Evolutionary conservation across 805 yeast genomes (phyloP).

Genomic region (Babjeviella inositovora): DNA sequence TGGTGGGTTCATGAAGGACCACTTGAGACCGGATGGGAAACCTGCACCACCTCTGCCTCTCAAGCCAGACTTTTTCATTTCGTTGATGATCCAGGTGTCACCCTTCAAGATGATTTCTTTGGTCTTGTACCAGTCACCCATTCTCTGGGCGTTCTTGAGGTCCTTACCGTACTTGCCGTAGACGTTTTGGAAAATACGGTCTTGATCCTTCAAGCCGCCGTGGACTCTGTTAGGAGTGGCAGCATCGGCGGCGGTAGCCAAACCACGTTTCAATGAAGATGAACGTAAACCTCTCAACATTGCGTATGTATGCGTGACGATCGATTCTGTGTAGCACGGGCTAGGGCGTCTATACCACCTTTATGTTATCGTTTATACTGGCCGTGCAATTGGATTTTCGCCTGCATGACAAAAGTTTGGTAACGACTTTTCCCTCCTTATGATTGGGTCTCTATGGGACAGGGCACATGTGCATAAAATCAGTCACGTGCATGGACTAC

Average conservation of each 20-base stretch:
- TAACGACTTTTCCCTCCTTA: too few relatives aligned
- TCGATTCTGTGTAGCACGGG: too few relatives aligned
- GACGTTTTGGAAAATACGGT: conserved; percentile 76
- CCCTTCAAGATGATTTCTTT: conserved; percentile 75
- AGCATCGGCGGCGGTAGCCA: conserved; percentile 30
- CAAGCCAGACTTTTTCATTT: conserved; percentile 69
- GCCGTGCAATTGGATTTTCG: too few relatives aligned
- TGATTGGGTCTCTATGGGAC: too few relatives aligned
- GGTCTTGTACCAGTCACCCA: conserved; percentile 90
- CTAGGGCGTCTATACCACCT: too few relatives aligned
- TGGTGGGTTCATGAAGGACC: conserved; percentile 93
- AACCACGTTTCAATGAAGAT: too few relatives aligned
- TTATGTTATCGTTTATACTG: too few relatives aligned
- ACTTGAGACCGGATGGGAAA: conserved; percentile 79
- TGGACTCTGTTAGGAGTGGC: conserved; percentile 34
- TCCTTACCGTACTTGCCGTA: conserved; percentile 66
- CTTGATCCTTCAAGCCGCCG: conserved; percentile 72
- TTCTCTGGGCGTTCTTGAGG: conserved; percentile 53
- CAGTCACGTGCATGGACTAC: too few relatives aligned
- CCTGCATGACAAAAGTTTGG: too few relatives aligned
- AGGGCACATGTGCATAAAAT: too few relatives aligned
- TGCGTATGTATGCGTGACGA: too few relatives aligned
- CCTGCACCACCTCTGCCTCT: conserved; percentile 95
- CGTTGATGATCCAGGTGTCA: conserved; percentile 81
- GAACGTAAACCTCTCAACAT: too few relatives aligned